phyloP scores from a whole-genome alignment of 257 asterid genomes.

The Fraxinus quadrangulata region DNA sequence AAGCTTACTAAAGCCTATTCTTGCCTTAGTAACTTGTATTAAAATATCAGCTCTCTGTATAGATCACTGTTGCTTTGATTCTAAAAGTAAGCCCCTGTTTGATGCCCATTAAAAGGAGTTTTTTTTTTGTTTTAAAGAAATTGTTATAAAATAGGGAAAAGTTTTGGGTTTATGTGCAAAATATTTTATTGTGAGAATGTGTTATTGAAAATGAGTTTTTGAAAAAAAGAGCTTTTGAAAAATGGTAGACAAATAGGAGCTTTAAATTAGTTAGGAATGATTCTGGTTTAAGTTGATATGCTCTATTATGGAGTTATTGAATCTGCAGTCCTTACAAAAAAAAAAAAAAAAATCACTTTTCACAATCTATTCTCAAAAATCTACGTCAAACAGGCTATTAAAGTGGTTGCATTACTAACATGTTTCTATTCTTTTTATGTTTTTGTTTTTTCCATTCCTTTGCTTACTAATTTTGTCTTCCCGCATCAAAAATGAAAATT shows the following conservation, averaged over 20 bases:
- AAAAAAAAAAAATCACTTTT: too few relatives aligned
- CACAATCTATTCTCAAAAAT: too few relatives aligned
- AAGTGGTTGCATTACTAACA: neutral
- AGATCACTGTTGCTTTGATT: neutral
- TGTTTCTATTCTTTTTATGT: neutral
- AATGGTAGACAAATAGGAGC: too few relatives aligned
- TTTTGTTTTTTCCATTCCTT: neutral
- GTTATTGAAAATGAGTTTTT: too few relatives aligned
- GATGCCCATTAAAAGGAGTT: too few relatives aligned
- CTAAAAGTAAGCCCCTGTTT: neutral
- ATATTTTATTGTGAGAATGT: too few relatives aligned
- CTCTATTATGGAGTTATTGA: neutral
- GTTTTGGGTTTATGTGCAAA: too few relatives aligned
- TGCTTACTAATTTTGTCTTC: constrained; percentile 13
- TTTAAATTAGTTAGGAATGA: neutral
- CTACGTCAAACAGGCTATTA: too few relatives aligned
- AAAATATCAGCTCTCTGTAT: neutral
- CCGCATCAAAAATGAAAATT: constrained; percentile 23
- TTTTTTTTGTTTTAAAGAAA: too few relatives aligned
- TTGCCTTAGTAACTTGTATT: neutral
- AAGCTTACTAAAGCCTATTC: neutral
- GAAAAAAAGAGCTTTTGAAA: too few relatives aligned
- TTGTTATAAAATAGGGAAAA: too few relatives aligned
- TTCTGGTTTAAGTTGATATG: neutral
- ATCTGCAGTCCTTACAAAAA: neutral